Evolutionary conservation across 148 eudicot genomes (phyloP).

Genomic region (Camellia lanceoleosa): DNA sequence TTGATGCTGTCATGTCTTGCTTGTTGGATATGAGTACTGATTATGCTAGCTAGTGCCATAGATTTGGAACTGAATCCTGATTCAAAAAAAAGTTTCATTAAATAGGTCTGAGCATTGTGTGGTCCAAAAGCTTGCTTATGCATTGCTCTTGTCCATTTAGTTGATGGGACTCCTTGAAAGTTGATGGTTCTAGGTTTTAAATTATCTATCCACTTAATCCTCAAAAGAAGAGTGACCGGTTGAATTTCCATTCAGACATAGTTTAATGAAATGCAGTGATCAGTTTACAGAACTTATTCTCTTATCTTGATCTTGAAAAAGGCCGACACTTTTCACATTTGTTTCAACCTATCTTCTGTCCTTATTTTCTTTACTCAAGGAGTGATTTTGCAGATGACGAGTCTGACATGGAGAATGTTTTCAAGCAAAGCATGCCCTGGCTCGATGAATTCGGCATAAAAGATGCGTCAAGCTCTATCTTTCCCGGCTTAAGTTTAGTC

Average conservation of each 20-base stretch:
- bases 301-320: neutral
- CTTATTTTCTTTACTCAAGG: neutral
- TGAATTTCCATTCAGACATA: neutral
- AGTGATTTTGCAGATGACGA: slow-evolving; percentile 58
- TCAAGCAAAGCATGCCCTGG: slow-evolving; percentile 91
- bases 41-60: neutral
- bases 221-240: neutral
- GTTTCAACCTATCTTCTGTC: neutral
- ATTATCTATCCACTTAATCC: neutral
- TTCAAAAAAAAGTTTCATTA: neutral
- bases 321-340: neutral
- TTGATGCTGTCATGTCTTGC: neutral
- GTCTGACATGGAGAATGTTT: slow-evolving; percentile 63
- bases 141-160: too few relatives aligned
- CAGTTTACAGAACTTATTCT: neutral
- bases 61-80: neutral
- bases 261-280: neutral
- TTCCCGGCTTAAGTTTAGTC: slow-evolving; percentile 86
- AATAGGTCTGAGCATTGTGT: neutral
- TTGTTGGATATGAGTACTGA: neutral
- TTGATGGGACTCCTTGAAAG: too few relatives aligned
- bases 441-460: slow-evolving; percentile 75
- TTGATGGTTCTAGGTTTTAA: too few relatives aligned
- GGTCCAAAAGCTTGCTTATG: too few relatives aligned
- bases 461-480: slow-evolving; percentile 74